These are phyloP conservation scores for Rhododendron williamsianum DNA, from an alignment of 148 eudicot genomes.

Conservation along the genomic window DNA sequence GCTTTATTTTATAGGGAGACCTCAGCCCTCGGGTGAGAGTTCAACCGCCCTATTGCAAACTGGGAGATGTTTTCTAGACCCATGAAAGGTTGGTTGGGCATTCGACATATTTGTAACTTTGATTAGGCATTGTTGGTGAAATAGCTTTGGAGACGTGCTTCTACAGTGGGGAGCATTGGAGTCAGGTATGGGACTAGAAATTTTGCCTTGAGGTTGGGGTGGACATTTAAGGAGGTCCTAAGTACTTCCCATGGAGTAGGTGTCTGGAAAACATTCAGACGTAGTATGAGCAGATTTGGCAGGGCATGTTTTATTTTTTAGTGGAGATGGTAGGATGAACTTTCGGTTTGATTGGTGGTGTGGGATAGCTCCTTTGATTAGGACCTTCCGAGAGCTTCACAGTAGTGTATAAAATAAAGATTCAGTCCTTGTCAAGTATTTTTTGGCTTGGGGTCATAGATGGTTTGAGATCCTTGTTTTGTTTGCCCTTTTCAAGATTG, in stretches of 20 bases:
- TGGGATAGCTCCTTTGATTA: background rate
- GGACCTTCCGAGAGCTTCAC: background rate
- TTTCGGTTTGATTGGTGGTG: background rate
- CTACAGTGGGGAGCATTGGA: background rate
- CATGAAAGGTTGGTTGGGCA: background rate
- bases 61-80: background rate
- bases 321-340: background rate
- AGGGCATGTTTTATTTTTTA: background rate
- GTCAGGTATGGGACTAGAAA: background rate
- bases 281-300: background rate
- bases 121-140: background rate
- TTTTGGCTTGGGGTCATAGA: background rate
- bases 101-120: background rate
- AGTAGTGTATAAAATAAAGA: background rate
- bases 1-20: background rate
- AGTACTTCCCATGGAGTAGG: background rate
- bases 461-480: background rate
- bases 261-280: background rate
- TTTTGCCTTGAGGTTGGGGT: background rate
- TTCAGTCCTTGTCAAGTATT: background rate
- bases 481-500: background rate
- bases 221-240: background rate
- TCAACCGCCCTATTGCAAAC: background rate
- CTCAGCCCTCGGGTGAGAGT: background rate
- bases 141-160: background rate